Percentiles rank a stretch among this genome's conserved stretches.
Evolutionary conservation across 2,329 filamentous ascomycete species (phyloP).

Genomic region (Botrytis medusae): DNA sequence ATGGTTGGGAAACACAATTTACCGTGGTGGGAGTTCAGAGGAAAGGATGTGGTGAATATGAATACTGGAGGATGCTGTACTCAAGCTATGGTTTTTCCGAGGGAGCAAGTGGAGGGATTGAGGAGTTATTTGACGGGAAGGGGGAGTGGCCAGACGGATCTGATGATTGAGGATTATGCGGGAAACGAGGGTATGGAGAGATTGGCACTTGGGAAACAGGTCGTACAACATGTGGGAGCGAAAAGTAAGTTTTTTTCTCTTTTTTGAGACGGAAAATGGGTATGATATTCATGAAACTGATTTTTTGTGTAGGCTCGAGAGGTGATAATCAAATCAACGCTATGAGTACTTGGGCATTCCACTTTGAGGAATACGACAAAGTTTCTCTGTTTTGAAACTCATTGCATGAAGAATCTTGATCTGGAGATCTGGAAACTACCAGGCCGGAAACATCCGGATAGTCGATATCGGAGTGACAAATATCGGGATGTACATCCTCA

Average conservation of each 20-base stretch:
- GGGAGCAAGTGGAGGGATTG: background rate
- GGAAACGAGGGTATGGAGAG: background rate
- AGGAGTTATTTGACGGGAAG: background rate
- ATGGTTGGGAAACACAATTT: slow-evolving; percentile 29
- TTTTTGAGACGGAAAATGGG: no score
- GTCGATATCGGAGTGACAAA: background rate
- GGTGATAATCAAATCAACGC: slow-evolving; percentile 24
- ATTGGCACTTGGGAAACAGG: slow-evolving; percentile 6
- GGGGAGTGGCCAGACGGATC: background rate
- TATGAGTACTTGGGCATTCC: slow-evolving; percentile 29
- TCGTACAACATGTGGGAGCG: slow-evolving; percentile 16
- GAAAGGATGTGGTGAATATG: slow-evolving; percentile 23
- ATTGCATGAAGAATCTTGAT: background rate
- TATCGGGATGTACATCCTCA: no score
- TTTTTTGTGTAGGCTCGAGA: slow-evolving; percentile 30
- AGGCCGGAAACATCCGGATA: background rate
- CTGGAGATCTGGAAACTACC: background rate
- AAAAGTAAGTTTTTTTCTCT: background rate
- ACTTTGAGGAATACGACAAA: slow-evolving; percentile 27
- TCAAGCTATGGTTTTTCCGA: slow-evolving; percentile 29
- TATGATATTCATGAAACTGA: slow-evolving; percentile 17
- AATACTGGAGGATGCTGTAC: slow-evolving; percentile 29
- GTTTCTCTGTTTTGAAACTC: background rate
- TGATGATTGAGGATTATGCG: slow-evolving; percentile 14
- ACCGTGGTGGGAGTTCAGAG: slow-evolving; percentile 18